Conservation (phyloP, 768 basidiomycete species). For the Agrocybe pediades region DNA sequence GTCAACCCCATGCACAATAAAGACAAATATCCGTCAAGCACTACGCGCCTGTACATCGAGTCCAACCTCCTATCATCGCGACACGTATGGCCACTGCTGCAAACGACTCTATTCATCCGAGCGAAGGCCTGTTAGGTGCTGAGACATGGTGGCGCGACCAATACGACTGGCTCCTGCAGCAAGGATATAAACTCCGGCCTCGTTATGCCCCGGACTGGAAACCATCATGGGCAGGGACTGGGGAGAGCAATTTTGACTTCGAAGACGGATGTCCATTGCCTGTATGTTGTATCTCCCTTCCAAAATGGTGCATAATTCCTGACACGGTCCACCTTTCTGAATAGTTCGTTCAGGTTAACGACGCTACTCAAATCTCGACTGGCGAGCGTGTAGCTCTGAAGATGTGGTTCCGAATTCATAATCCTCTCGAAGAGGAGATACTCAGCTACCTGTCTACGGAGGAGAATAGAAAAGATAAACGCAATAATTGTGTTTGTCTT, state of each 20-base stretch:
- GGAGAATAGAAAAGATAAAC: constrained; percentile 14
- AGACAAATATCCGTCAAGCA: too few species aligned
- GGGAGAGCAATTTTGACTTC: constrained; percentile 6
- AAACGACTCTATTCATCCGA: too few species aligned
- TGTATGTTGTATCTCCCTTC: neutral
- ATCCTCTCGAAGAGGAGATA: constrained; percentile 33
- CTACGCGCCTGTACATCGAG: too few species aligned
- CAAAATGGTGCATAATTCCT: too few species aligned
- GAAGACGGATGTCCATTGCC: neutral
- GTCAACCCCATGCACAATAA: too few species aligned
- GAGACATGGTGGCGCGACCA: neutral
- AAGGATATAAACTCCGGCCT: neutral
- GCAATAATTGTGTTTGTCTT: constrained; percentile 38
- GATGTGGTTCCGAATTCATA: neutral
- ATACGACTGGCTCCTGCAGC: neutral
- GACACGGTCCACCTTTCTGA: too few species aligned
- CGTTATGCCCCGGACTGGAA: neutral
- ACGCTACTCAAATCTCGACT: neutral
- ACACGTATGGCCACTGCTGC: too few species aligned
- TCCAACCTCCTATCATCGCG: too few species aligned
- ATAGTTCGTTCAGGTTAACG: neutral
- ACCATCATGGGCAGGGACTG: neutral
- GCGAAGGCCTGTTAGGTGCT: too few species aligned
- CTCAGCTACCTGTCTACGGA: constrained; percentile 18
- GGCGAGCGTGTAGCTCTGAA: neutral